These are phyloP conservation scores for Penicillium samsonianum DNA, from an alignment of 495 filamentous ascomycete genomes.

Conservation along the genomic window DNA sequence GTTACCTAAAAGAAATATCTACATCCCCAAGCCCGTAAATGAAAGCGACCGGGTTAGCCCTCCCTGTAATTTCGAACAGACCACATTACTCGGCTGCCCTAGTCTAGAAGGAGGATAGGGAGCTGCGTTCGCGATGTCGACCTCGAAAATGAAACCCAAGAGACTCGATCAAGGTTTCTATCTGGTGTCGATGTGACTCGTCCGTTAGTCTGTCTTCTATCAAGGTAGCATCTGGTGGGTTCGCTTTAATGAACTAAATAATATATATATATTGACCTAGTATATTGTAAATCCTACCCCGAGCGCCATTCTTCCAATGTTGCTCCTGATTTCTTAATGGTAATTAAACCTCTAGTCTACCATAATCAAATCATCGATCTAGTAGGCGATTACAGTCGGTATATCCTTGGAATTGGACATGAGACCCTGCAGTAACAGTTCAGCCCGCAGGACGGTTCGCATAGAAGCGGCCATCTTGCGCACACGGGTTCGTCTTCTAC, in stretches of 20 bases:
- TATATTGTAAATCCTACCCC: background rate
- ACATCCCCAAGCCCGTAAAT: background rate
- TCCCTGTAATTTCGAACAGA: background rate
- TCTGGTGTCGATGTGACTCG: constrained; percentile 1
- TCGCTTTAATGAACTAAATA: too few relatives aligned
- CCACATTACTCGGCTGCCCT: background rate
- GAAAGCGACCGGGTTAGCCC: background rate
- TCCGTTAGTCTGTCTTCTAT: background rate
- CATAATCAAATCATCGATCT: constrained; percentile 4
- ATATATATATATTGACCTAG: background rate
- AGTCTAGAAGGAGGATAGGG: background rate
- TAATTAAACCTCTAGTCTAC: background rate
- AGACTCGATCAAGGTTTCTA: background rate
- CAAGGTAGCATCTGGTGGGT: background rate
- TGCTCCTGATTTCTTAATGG: background rate
- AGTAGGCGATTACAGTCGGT: constrained; percentile 11
- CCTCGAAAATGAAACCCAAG: background rate
- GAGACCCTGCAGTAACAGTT: background rate
- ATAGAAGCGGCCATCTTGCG: background rate
- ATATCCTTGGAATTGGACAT: constrained; percentile 6
- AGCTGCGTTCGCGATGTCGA: background rate
- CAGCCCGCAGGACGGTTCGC: background rate
- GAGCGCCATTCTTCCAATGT: background rate
- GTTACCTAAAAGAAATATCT: background rate
- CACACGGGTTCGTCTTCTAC: background rate